Base-by-base conservation (phyloP, 441 rosid species). In the Dalechampia spathulata region DNA sequence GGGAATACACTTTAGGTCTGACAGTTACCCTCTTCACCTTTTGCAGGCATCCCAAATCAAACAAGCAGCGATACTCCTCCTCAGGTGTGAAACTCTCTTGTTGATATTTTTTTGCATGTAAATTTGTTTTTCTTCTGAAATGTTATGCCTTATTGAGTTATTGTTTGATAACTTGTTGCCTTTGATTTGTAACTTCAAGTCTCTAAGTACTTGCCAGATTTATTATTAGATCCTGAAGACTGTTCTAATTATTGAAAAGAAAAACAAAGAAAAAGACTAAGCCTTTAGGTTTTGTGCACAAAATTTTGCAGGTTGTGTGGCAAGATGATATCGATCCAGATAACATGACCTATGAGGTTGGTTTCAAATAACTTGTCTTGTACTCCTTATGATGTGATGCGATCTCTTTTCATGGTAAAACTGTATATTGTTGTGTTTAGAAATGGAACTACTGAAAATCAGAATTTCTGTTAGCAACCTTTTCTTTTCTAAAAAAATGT, bases 281-380 rank as follows among this genome's bases (percentile, higher is more conserved):
- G 21, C 21, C 9, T 58, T 59, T 43, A 34, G 54, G 25, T 43
- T 13, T 22, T 36, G 5, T 17, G 49, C 51, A 4, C n/a, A 30
- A 37, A 6, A 30, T 57, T 49, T 38, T 78, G 69, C 78, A 85
- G 87, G 80, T 52, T n/a, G 59, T 68, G 59, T 80, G 80, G 90
- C 87, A 83, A 67, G 90, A 81, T 62, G 74, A 68, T 52, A 48
- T 85, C 20, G 84, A 85, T 75, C 88, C 84, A 38, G 88, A 85
- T 67, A 75, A 50, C 76, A 85, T 85, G 92, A 82, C 81, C 53
- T 85, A 85, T 27, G 92, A 85, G 92, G 92, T 82, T 66, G 62
- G 79, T 58, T 57, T 58, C 48, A 15, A 57, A 14, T 55, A 40
- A 54, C 27, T 61, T 40, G 40, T 62, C 13, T 11, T 56, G 40